Base-by-base conservation (phyloP, 176 grass and related monocot species). In the Carex myosuroides region DNA sequence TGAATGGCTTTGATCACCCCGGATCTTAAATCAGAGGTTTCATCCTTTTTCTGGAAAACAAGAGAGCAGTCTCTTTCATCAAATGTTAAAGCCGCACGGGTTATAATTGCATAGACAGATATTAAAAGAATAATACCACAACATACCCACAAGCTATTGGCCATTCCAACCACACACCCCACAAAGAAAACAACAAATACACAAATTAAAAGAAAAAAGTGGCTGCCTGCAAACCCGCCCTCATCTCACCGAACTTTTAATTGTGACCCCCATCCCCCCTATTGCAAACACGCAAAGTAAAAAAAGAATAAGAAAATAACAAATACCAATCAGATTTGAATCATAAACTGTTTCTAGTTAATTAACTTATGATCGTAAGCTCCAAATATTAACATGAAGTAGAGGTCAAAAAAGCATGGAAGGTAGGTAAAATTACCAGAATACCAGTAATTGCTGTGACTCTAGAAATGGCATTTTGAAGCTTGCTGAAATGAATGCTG, bases 1-100 rank as follows among this genome's bases (percentile, higher is more conserved):
- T 95, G 92, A 78, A 94, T 87, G 62, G 92, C 95, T 86, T 87
- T 98, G 64, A 98, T 74, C 44, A 88, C 91, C 52, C 95, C 95
- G 20, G 85, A 87, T 78, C 65, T 84, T 82, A 91, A 73, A 60
- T 94, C 91, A 88, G 30, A 13, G n/a, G 86, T 84, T 64, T 94
- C 92, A 0, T 90, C 71, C 13, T 81, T 78, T 84, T 87, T 91
- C 95, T 98, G 81, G n/a, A 69, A 85, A 90, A 88, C 2, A 82
- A 63, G 20, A 52, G 42, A 75, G 2, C 4, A 0, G 13, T 53
- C n/a, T 22, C 20, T 29, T 74, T 24, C 52, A 6, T 53, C 41
- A 52, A 44, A 41, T 53, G 4, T 46, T 29, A 20, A 74, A 74
- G 20, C 44, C 26, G 4, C 70, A 44, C 42, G n/a, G 35, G 3